phyloP scores from a whole-genome alignment of 73 alveolate genomes.

The Stentor roeselii region DNA sequence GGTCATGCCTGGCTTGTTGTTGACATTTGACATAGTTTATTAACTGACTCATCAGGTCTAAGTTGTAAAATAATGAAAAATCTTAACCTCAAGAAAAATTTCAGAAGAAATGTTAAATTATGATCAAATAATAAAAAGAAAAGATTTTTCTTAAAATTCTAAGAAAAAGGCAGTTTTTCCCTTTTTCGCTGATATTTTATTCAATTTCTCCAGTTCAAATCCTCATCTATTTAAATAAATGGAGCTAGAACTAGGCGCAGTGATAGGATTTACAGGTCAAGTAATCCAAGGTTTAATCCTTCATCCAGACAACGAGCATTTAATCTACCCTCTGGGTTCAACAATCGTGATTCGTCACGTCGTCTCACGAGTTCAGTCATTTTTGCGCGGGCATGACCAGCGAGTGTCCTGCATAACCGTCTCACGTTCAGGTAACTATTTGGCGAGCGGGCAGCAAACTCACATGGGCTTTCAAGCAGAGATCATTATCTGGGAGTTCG shows the following conservation, averaged over 20 bases:
- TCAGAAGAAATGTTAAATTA: too few relatives aligned
- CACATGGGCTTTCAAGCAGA: conserved; percentile 92
- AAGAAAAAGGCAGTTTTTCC: too few relatives aligned
- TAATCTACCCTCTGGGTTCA: conserved; percentile 89
- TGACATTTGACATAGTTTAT: not conserved
- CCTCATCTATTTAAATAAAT: too few relatives aligned
- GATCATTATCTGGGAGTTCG: conserved; percentile 87
- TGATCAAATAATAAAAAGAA: too few relatives aligned
- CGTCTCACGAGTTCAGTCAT: conserved; percentile 52
- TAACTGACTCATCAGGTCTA: too few relatives aligned
- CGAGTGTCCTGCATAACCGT: conserved; percentile 73
- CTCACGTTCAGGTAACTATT: conserved; percentile 79
- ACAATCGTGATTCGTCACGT: conserved; percentile 90
- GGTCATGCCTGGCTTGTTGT: not conserved
- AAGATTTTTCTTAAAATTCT: too few relatives aligned
- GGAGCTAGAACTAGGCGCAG: conserved; percentile 58
- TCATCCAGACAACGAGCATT: conserved; percentile 95
- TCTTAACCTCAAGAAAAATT: too few relatives aligned
- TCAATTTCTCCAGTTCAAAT: too few relatives aligned
- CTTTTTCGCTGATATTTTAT: too few relatives aligned
- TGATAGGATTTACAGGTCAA: conserved; percentile 61
- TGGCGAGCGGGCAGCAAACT: conserved; percentile 89
- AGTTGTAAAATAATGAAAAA: too few relatives aligned
- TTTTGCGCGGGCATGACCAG: conserved; percentile 79
- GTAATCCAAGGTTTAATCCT: conserved; percentile 81